Evolutionary conservation across 1,139 yeast species (phyloP).

Genomic region (Lodderomyces pseudojiufengensis): DNA sequence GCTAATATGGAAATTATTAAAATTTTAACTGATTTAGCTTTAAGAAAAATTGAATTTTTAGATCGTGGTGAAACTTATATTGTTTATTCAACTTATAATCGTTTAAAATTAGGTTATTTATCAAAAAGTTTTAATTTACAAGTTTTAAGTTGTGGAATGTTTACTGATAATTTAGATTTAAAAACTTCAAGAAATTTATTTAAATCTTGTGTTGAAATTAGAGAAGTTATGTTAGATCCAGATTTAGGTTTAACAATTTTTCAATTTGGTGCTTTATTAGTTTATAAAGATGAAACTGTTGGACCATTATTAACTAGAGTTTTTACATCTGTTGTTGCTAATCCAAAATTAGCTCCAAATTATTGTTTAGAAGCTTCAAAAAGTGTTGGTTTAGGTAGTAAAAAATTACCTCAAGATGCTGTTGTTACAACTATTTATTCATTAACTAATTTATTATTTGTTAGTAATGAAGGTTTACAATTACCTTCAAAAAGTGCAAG

Average conservation of each 20-base stretch:
- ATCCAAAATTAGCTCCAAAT: constrained; percentile 32
- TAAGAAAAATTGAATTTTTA: constrained; percentile 39
- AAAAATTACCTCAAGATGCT: constrained; percentile 65
- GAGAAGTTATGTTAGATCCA: constrained; percentile 40
- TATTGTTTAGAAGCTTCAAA: constrained; percentile 36
- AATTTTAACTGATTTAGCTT: constrained; percentile 32
- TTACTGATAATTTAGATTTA: constrained; percentile 36
- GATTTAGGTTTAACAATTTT: constrained; percentile 48
- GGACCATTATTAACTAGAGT: constrained; percentile 48
- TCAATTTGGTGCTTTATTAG: constrained; percentile 54
- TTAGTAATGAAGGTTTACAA: constrained; percentile 41
- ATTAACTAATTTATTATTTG: constrained; percentile 67
- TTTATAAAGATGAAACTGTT: constrained; percentile 41
- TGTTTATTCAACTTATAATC: constrained; percentile 38
- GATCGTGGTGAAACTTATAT: constrained; percentile 45
- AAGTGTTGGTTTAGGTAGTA: constrained; percentile 44
- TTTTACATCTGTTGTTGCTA: constrained; percentile 47
- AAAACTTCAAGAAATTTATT: constrained; percentile 33
- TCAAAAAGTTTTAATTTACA: constrained; percentile 40
- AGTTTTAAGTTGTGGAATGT: constrained; percentile 42
- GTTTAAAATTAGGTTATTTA: constrained; percentile 40
- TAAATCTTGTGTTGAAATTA: constrained; percentile 37
- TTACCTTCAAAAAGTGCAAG: constrained; percentile 21
- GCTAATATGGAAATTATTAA: constrained; percentile 28
- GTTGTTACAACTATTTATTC: constrained; percentile 87